A percentile compares a stretch with the other conserved stretches of the same genome.
phyloP scores from a whole-genome alignment of 495 filamentous ascomycete genomes.

The Immersiella caudata region DNA sequence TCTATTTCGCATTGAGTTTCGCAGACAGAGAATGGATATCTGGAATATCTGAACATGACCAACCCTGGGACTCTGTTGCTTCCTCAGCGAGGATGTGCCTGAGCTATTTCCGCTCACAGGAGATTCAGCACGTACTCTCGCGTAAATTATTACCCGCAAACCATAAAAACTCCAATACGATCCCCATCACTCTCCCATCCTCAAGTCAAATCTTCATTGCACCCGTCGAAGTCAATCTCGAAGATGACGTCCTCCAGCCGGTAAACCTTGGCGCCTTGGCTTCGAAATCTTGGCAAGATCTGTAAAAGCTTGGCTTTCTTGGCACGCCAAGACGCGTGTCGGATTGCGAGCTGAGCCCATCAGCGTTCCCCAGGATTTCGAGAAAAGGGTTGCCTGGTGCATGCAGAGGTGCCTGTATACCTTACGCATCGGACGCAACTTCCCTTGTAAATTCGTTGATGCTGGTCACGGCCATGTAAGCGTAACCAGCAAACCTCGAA shows the following conservation, averaged over 20 bases:
- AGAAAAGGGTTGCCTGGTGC: not conserved
- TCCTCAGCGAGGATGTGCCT: not conserved
- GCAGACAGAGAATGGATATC: not conserved
- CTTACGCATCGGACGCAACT: too few species aligned
- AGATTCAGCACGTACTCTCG: too few species aligned
- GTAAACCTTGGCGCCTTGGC: conserved; percentile 39
- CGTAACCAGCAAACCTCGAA: too few species aligned
- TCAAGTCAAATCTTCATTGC: not conserved
- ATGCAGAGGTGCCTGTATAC: not conserved
- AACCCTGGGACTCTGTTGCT: conserved; percentile 1
- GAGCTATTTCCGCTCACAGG: not conserved
- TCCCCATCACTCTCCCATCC: too few species aligned
- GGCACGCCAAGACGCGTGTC: conserved; percentile 7
- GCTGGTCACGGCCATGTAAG: too few species aligned
- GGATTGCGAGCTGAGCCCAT: not conserved
- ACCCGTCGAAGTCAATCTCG: conserved; percentile 1
- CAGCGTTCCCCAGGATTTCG: not conserved
- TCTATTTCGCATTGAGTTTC: too few species aligned
- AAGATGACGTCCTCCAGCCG: conserved; percentile 18
- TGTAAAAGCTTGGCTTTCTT: conserved; percentile 29
- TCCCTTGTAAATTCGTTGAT: too few species aligned
- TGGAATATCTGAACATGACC: not conserved
- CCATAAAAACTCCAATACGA: not conserved
- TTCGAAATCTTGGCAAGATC: conserved; percentile 26
- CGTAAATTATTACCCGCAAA: not conserved